phyloP scores from a whole-genome alignment of 129 eudicot genomes.

The Pseudognaphalium luteoalbum region DNA sequence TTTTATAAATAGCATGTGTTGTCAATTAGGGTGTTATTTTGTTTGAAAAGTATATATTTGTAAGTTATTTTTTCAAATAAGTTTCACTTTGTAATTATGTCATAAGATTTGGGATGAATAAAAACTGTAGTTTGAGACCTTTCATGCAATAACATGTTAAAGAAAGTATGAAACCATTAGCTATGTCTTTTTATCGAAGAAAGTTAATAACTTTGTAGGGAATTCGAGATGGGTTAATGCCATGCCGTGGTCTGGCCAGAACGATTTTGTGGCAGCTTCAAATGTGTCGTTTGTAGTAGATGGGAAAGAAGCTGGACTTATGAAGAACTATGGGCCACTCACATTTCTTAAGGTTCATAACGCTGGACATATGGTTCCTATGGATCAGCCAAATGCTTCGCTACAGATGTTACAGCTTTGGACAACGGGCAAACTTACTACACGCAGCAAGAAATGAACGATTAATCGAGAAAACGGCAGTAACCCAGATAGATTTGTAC shows the following conservation, averaged over 20 bases:
- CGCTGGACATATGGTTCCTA: conserved; percentile 92
- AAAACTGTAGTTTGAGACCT: not conserved
- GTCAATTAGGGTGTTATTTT: not conserved
- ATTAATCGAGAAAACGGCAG: not conserved
- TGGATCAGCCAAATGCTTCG: conserved; percentile 78
- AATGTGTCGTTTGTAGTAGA: conserved; percentile 52
- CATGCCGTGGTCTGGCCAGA: conserved; percentile 80
- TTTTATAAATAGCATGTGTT: too few species aligned
- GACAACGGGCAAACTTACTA: conserved; percentile 56
- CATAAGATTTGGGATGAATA: not conserved
- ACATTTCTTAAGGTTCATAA: conserved; percentile 69
- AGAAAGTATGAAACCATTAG: not conserved
- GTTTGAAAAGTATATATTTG: not conserved
- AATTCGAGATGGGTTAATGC: conserved; percentile 82
- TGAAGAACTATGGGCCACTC: conserved; percentile 61
- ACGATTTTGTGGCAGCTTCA: conserved; percentile 47
- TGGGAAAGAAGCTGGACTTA: conserved; percentile 51
- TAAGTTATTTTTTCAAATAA: not conserved
- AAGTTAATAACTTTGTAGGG: conserved; percentile 35
- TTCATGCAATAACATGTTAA: not conserved
- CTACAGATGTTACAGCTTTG: conserved; percentile 75
- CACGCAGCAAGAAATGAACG: not conserved
- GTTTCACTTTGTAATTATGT: not conserved
- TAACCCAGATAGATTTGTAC: not conserved
- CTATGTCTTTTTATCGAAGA: not conserved